Conservation (phyloP, 192 early-diverging fungal genomes). For the Kickxella alabastrina region DNA sequence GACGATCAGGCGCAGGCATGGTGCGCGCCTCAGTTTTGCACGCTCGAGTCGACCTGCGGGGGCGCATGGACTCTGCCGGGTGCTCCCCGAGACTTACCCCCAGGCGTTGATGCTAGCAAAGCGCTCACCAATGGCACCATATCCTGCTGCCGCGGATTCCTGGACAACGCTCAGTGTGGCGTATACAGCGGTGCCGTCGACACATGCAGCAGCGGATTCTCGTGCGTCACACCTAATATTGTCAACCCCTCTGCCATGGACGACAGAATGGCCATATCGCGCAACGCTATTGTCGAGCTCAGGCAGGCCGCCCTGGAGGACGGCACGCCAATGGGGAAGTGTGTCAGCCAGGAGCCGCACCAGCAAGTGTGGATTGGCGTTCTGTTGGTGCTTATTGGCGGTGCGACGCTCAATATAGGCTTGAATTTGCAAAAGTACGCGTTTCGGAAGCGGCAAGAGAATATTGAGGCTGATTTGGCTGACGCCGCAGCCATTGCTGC, state of each 20-base stretch:
- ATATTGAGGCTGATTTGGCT: conserved; percentile 15
- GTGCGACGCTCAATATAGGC: conserved; percentile 68
- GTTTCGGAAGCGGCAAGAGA: conserved; percentile 61
- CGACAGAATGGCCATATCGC: neutral
- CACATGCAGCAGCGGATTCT: conserved; percentile 43
- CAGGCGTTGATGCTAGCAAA: conserved; percentile 24
- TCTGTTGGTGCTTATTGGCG: conserved; percentile 63
- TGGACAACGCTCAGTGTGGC: conserved; percentile 38
- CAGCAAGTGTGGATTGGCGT: conserved; percentile 71
- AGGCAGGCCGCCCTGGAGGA: neutral
- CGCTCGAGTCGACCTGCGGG: conserved; percentile 59
- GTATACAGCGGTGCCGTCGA: conserved; percentile 52
- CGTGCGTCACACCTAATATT: conserved; percentile 17
- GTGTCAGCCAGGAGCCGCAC: conserved; percentile 49
- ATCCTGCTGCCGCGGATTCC: conserved; percentile 56
- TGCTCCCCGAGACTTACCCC: conserved; percentile 31
- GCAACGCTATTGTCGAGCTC: conserved; percentile 2
- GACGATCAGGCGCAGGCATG: conserved; percentile 7
- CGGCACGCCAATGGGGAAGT: conserved; percentile 39
- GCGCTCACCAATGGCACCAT: conserved; percentile 20
- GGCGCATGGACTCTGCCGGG: conserved; percentile 56
- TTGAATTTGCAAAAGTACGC: conserved; percentile 79
- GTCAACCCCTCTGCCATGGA: neutral
- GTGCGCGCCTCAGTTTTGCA: conserved; percentile 56
- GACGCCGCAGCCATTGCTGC: neutral